A percentile compares a stretch with the other conserved stretches of the same genome.
These are phyloP conservation scores for Antrodiella citrinella DNA, from an alignment of 768 basidiomycete genomes.

Conservation along the genomic window DNA sequence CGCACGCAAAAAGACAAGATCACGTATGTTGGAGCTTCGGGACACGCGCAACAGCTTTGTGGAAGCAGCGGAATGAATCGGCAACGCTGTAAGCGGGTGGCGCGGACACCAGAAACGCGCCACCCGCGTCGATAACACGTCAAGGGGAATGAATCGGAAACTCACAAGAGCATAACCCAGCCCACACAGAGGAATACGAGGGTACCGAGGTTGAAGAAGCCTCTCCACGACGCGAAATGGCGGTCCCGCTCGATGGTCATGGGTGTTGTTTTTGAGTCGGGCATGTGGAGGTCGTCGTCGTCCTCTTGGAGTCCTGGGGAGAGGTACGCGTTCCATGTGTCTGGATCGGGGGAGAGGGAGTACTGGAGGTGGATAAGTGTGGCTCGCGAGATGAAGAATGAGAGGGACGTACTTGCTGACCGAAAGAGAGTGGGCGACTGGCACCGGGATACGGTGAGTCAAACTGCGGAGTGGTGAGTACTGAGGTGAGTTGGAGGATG, in stretches of 20 bases:
- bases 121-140: neutral
- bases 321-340: conserved; percentile 26
- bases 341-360: conserved; percentile 28
- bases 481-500: neutral
- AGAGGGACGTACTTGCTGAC: conserved; percentile 14
- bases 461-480: conserved; percentile 4
- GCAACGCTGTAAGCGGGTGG: neutral
- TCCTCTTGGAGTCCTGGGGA: conserved; percentile 25
- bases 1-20: neutral
- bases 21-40: neutral
- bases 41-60: neutral
- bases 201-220: conserved; percentile 35
- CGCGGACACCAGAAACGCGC: neutral
- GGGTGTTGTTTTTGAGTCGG: conserved; percentile 20
- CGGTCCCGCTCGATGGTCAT: conserved; percentile 27
- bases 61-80: neutral
- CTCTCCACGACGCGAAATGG: conserved; percentile 28
- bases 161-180: conserved; percentile 22
- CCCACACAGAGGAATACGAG: conserved; percentile 27
- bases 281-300: conserved; percentile 31
- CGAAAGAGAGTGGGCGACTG: conserved; percentile 19
- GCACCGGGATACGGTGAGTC: conserved; percentile 22
- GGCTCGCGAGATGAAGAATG: neutral
- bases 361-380: conserved; percentile 19
- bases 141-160: conserved; percentile 2